These are phyloP conservation scores for Fusarium pseudocircinatum DNA, from an alignment of 2,329 filamentous ascomycete species.

Conservation along the genomic window DNA sequence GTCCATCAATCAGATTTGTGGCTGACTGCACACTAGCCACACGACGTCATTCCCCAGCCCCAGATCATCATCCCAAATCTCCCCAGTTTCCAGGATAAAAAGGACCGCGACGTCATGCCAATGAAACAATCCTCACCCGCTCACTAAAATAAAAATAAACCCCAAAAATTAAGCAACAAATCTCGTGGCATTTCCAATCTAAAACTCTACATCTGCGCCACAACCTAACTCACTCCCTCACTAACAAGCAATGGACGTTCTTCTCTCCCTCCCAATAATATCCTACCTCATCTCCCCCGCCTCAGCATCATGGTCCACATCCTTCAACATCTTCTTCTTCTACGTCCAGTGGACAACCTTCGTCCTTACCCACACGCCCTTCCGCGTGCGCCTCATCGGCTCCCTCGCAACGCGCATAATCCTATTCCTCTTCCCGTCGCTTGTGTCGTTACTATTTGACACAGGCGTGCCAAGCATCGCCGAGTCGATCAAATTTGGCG, in stretches of 20 bases:
- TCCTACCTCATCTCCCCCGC: slow-evolving; percentile 72
- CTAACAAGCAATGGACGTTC: slow-evolving; percentile 63
- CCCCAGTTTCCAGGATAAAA: slow-evolving; percentile 16
- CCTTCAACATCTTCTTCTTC: slow-evolving; percentile 87
- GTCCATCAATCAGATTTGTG: slow-evolving; percentile 1
- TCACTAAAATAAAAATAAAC: background rate
- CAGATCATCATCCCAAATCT: background rate
- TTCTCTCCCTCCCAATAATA: slow-evolving; percentile 77
- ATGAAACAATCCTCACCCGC: background rate
- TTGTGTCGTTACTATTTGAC: slow-evolving; percentile 79
- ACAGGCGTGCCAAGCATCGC: slow-evolving; percentile 74
- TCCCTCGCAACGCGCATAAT: slow-evolving; percentile 72
- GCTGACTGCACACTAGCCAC: slow-evolving; percentile 22
- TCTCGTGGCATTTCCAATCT: background rate
- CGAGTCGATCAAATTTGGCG: slow-evolving; percentile 74
- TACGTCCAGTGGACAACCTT: slow-evolving; percentile 91
- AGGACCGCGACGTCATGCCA: slow-evolving; percentile 28
- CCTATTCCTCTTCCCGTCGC: slow-evolving; percentile 78
- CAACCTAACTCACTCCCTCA: background rate
- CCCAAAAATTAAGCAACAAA: background rate
- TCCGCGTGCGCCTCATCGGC: slow-evolving; percentile 79
- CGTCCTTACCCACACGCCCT: slow-evolving; percentile 77
- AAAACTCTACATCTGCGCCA: slow-evolving; percentile 9
- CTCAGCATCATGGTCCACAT: slow-evolving; percentile 77
- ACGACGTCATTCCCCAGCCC: slow-evolving; percentile 26